Evolutionary conservation across 2,329 filamentous ascomycete species (phyloP).

Genomic region (Boeremia lycopersici): DNA sequence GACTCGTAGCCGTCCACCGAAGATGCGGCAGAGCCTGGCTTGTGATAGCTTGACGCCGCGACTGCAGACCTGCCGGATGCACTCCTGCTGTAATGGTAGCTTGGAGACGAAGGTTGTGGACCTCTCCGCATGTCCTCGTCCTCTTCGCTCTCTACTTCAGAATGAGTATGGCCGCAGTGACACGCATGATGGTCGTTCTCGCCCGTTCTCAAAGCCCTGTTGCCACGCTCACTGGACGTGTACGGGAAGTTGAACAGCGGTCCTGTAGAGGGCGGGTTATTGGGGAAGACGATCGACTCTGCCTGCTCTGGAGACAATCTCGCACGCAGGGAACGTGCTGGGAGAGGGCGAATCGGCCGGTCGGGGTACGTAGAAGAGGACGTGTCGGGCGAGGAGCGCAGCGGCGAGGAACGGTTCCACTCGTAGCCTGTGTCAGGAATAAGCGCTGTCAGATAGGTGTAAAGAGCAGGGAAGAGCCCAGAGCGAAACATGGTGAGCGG

Average conservation of each 20-base stretch:
- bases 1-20: constrained; percentile 90
- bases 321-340: constrained; percentile 85
- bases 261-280: constrained; percentile 70
- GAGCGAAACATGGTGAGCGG: constrained; percentile 21
- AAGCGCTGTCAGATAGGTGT: constrained; percentile 43
- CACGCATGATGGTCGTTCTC: constrained; percentile 59
- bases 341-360: constrained; percentile 89
- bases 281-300: constrained; percentile 80
- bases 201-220: constrained; percentile 49
- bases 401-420: constrained; percentile 49
- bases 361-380: constrained; percentile 83
- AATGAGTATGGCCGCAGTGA: constrained; percentile 53
- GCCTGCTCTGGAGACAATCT: constrained; percentile 85
- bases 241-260: constrained; percentile 78
- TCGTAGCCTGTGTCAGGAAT: constrained; percentile 48
- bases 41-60: constrained; percentile 43
- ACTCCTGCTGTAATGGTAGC: constrained; percentile 46
- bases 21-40: constrained; percentile 66
- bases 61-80: constrained; percentile 32
- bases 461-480: constrained; percentile 34
- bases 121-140: constrained; percentile 54
- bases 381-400: constrained; percentile 65
- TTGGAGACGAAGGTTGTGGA: constrained; percentile 49
- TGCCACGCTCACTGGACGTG: constrained; percentile 39
- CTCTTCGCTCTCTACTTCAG: constrained; percentile 66